These are phyloP conservation scores for Anacardium occidentale DNA, from an alignment of 345 rosid species.

Conservation along the genomic window DNA sequence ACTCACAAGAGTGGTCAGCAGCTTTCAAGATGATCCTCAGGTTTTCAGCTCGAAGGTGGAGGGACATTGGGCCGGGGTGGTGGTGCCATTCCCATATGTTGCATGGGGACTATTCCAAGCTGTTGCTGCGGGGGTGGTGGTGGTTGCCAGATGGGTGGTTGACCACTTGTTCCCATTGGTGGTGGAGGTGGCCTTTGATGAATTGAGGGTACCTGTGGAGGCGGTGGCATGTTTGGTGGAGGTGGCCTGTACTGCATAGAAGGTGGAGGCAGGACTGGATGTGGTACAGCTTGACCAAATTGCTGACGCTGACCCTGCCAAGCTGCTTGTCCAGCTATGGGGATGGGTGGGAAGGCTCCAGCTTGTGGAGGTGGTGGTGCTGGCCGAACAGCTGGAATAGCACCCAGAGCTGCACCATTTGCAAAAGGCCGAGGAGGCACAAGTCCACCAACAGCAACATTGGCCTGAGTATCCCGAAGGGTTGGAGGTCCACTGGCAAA, in stretches of 20 bases:
- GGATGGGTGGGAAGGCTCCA: constrained; percentile 52
- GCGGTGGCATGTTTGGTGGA: constrained; percentile 68
- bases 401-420: constrained; percentile 55
- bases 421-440: constrained; percentile 70
- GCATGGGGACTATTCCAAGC: constrained; percentile 49
- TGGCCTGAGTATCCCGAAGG: constrained; percentile 53
- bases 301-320: constrained; percentile 82
- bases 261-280: constrained; percentile 53
- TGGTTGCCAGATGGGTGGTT: constrained; percentile 54
- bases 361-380: constrained; percentile 77
- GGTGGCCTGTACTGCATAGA: constrained; percentile 73
- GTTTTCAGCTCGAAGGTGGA: constrained; percentile 28
- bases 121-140: constrained; percentile 69
- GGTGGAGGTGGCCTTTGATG: constrained; percentile 66
- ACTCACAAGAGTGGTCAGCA: neutral
- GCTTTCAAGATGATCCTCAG: neutral
- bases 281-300: constrained; percentile 51
- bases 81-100: constrained; percentile 70
- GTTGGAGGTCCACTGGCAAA: constrained; percentile 94
- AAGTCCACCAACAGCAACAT: constrained; percentile 51
- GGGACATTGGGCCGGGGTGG: constrained; percentile 39
- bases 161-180: constrained; percentile 71
- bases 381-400: constrained; percentile 53
- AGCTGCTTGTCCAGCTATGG: constrained; percentile 42
- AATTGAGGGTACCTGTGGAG: constrained; percentile 41